These are phyloP conservation scores for Exsudoporus frostii DNA, from an alignment of 768 basidiomycete genomes.

Conservation along the genomic window DNA sequence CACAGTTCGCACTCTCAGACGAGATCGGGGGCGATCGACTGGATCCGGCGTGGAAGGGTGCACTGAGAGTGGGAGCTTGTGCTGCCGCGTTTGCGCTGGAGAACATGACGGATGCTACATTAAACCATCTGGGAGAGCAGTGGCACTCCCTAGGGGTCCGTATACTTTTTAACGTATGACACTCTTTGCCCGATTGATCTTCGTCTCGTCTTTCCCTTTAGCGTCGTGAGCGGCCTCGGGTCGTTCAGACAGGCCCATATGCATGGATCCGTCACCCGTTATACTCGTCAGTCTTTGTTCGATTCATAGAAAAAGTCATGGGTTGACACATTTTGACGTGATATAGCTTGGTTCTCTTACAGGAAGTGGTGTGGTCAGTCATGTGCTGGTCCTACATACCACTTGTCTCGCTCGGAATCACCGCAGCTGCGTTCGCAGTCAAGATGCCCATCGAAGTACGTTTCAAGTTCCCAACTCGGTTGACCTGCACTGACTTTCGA, in stretches of 20 bases:
- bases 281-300: constrained; percentile 16
- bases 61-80: constrained; percentile 17
- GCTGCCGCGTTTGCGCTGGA: constrained; percentile 3
- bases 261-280: constrained; percentile 31
- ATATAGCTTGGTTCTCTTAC: constrained; percentile 7
- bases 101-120: background rate
- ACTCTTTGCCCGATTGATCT: background rate
- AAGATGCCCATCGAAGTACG: constrained; percentile 31
- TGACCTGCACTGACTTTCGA: background rate
- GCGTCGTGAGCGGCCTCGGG: constrained; percentile 24
- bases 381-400: constrained; percentile 29
- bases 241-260: constrained; percentile 32
- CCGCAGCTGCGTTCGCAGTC: constrained; percentile 9
- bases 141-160: constrained; percentile 24
- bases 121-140: constrained; percentile 19
- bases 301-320: background rate
- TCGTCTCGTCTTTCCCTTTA: background rate
- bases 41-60: constrained; percentile 3
- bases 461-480: background rate
- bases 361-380: constrained; percentile 9
- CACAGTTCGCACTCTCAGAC: constrained; percentile 11
- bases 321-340: background rate
- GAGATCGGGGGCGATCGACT: background rate
- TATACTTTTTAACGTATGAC: background rate
- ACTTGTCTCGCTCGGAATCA: constrained; percentile 15